phyloP scores from a whole-genome alignment of 106 monocot species.

The Dioscorea zingiberensis region DNA sequence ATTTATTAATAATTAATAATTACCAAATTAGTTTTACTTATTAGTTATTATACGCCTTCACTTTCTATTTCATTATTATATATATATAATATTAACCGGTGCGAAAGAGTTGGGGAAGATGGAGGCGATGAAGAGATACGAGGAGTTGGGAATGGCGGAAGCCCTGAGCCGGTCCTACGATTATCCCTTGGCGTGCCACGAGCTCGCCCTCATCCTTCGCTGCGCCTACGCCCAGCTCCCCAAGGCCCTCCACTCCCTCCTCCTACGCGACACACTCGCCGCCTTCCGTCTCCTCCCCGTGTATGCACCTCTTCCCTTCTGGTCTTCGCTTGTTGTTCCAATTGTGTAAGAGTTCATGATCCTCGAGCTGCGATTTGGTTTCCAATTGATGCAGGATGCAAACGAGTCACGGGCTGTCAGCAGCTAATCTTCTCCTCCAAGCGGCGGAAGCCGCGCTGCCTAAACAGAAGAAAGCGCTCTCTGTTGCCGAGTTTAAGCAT shows the following conservation, averaged over 20 bases:
- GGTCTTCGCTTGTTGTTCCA: neutral
- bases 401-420: slow-evolving; percentile 27
- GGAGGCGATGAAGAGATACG: slow-evolving; percentile 32
- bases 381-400: slow-evolving; percentile 25
- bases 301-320: slow-evolving; percentile 28
- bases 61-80: no score
- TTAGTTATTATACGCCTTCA: no score
- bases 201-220: slow-evolving; percentile 61
- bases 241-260: slow-evolving; percentile 54
- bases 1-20: no score
- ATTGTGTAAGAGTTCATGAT: neutral
- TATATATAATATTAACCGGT: neutral
- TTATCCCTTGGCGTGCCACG: slow-evolving; percentile 62
- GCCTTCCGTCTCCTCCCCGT: slow-evolving; percentile 80
- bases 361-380: neutral
- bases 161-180: slow-evolving; percentile 55
- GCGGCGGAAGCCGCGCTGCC: slow-evolving; percentile 73
- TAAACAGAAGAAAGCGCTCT: slow-evolving; percentile 65
- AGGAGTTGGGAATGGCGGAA: slow-evolving; percentile 37
- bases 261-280: slow-evolving; percentile 57
- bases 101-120: neutral
- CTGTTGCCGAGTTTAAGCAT: slow-evolving; percentile 72
- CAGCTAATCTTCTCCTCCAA: slow-evolving; percentile 61
- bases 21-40: no score
- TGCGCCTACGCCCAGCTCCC: slow-evolving; percentile 59